Evolutionary conservation across 495 filamentous ascomycete genomes (phyloP).

Genomic region (Parathielavia hyrcaniae): DNA sequence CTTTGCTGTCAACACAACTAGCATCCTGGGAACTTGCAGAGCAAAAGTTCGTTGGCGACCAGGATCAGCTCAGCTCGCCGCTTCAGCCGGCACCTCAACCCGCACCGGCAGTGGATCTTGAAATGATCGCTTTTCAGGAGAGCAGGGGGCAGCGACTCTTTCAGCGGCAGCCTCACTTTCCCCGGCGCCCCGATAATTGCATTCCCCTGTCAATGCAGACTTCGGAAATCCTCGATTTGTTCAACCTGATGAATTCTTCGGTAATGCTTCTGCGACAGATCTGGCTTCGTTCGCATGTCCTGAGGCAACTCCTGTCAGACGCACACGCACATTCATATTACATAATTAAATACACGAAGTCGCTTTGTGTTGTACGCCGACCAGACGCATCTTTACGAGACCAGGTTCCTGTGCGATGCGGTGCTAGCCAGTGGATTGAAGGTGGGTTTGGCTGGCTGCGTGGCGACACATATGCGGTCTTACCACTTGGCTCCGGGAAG

Average conservation of each 20-base stretch:
- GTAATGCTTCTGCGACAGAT: too few relatives aligned
- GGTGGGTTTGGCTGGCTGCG: not conserved
- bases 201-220: not conserved
- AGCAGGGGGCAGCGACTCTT: constrained; percentile 4
- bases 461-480: constrained; percentile 6
- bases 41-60: constrained; percentile 3
- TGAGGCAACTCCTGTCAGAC: too few relatives aligned
- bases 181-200: not conserved
- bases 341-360: too few relatives aligned
- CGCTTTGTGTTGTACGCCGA: not conserved
- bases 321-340: too few relatives aligned
- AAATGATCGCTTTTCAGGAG: constrained; percentile 19
- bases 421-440: not conserved
- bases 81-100: not conserved
- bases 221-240: not conserved
- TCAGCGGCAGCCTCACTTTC: not conserved
- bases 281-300: too few relatives aligned
- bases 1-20: not conserved
- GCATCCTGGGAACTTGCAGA: constrained; percentile 1
- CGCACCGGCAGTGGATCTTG: constrained; percentile 14
- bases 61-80: constrained; percentile 11
- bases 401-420: not conserved
- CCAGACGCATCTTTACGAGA: not conserved
- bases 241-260: not conserved
- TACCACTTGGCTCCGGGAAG: not conserved